A percentile compares a stretch with the other conserved stretches of the same genome.
phyloP scores from a whole-genome alignment of 108 stramenopile genomes.

The Cyclostephanos invisitatus region DNA sequence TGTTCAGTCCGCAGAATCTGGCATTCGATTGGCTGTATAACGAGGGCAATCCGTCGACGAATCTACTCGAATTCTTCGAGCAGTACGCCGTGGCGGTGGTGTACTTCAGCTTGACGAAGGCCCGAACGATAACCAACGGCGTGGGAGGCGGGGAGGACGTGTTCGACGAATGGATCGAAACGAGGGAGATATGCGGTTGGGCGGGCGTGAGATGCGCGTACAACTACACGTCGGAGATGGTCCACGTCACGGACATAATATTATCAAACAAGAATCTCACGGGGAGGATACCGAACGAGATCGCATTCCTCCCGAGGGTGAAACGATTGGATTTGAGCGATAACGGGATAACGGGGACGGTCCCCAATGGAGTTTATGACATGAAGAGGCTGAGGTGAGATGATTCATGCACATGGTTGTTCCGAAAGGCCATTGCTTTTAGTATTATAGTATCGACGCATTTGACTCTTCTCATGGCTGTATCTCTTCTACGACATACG shows the following conservation, averaged over 20 bases:
- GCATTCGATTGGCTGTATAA: slow-evolving; percentile 46
- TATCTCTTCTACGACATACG: too few relatives aligned
- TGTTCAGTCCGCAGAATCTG: slow-evolving; percentile 27
- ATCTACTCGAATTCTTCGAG: slow-evolving; percentile 50
- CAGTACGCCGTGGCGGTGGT: slow-evolving; percentile 47
- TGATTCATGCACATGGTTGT: too few relatives aligned
- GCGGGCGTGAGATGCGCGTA: slow-evolving; percentile 42
- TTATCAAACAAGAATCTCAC: slow-evolving; percentile 38
- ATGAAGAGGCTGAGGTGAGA: slow-evolving; percentile 43
- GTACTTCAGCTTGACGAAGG: slow-evolving; percentile 40
- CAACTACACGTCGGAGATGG: slow-evolving; percentile 41
- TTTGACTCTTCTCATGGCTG: too few relatives aligned
- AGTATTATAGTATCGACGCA: neutral
- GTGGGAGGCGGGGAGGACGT: neutral
- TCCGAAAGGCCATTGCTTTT: neutral
- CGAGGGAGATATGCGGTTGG: slow-evolving; percentile 43
- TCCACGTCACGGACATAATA: slow-evolving; percentile 42
- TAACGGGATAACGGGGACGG: slow-evolving; percentile 67
- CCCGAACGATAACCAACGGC: slow-evolving; percentile 9
- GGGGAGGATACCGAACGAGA: slow-evolving; percentile 61
- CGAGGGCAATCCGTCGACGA: slow-evolving; percentile 38
- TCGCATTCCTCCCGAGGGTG: slow-evolving; percentile 54
- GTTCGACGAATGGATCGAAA: slow-evolving; percentile 33
- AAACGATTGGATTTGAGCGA: slow-evolving; percentile 62
- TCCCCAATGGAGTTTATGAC: slow-evolving; percentile 59